phyloP scores from a whole-genome alignment of 2,329 filamentous ascomycete species.

The Aspergillus flavus region DNA sequence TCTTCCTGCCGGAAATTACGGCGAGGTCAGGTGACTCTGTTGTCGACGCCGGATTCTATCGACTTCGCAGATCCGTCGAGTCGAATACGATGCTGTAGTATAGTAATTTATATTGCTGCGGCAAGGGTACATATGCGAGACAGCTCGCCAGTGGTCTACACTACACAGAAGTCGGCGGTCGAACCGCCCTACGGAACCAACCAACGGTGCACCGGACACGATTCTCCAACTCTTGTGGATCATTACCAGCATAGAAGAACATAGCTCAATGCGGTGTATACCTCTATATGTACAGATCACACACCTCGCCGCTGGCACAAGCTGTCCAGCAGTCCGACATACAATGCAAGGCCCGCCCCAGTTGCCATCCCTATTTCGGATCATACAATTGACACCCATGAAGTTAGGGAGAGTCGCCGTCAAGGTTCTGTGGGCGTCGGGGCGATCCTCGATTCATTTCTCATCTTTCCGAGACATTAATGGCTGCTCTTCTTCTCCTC shows the following conservation, averaged over 20 bases:
- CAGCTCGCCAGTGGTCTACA: background rate
- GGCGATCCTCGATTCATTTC: conserved; percentile 15
- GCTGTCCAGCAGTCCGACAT: conserved; percentile 8
- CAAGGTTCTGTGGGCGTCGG: background rate
- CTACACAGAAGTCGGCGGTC: background rate
- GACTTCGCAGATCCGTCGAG: background rate
- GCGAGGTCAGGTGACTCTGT: background rate
- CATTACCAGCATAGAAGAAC: conserved; percentile 9
- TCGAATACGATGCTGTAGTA: background rate
- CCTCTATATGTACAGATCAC: conserved; percentile 34
- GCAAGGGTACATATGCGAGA: background rate
- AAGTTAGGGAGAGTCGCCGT: background rate
- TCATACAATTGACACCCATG: background rate
- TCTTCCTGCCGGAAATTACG: background rate
- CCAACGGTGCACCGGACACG: background rate
- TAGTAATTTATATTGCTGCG: background rate
- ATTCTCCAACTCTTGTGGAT: background rate
- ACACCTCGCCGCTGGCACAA: conserved; percentile 13
- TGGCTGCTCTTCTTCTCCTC: conserved; percentile 51
- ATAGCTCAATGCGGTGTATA: conserved; percentile 25
- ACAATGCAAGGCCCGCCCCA: conserved; percentile 8
- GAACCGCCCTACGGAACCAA: background rate
- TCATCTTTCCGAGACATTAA: conserved; percentile 23
- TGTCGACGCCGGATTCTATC: background rate
- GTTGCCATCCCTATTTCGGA: background rate